Evolutionary conservation across 108 stramenopile species (phyloP).

Genomic region (Chaetoceros muelleri): DNA sequence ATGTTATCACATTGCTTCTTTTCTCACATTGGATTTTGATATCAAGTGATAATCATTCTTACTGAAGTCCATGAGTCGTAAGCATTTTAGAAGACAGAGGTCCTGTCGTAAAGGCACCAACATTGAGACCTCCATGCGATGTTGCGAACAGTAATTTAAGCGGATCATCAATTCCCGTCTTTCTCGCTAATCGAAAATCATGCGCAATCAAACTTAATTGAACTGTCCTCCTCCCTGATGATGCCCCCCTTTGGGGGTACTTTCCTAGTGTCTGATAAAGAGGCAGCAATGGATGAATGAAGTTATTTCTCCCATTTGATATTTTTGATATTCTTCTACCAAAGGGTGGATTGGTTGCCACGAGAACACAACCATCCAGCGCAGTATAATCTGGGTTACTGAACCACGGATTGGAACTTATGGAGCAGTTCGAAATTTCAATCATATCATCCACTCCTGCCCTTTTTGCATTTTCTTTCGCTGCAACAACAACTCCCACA

Average conservation of each 20-base stretch:
- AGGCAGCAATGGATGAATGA: constrained; percentile 7
- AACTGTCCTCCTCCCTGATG: not conserved
- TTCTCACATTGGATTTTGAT: no score
- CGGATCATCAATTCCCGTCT: not conserved
- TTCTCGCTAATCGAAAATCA: not conserved
- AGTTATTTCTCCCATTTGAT: not conserved
- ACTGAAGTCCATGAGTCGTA: no score
- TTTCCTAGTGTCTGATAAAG: constrained; percentile 16
- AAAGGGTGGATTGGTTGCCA: constrained; percentile 63
- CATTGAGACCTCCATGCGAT: not conserved
- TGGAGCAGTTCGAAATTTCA: constrained; percentile 20
- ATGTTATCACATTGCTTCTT: no score
- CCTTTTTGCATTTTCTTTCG: constrained; percentile 48
- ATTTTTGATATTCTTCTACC: constrained; percentile 32
- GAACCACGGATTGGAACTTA: constrained; percentile 30
- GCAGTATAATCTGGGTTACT: not conserved
- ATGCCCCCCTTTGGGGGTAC: not conserved
- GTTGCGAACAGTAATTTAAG: not conserved
- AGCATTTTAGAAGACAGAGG: no score
- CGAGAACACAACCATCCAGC: constrained; percentile 7
- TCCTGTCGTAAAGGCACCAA: not conserved
- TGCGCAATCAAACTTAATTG: not conserved
- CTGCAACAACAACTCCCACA: constrained; percentile 35
- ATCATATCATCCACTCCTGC: constrained; percentile 44
- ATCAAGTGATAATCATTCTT: no score